phyloP scores from a whole-genome alignment of 2,329 filamentous ascomycete species.

The Lasiodiplodia sp. region DNA sequence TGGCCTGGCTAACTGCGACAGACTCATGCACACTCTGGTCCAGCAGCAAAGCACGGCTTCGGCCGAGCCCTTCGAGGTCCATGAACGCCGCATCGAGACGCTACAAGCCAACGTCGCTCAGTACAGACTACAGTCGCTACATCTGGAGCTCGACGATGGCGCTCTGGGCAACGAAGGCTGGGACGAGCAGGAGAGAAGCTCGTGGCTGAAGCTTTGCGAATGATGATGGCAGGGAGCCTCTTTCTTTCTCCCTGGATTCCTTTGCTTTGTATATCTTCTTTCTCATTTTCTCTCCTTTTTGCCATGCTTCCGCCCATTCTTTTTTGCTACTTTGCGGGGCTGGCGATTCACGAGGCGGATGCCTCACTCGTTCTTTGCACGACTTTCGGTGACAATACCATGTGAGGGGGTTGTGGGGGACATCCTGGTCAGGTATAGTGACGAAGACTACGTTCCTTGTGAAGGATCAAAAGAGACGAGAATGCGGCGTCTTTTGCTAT shows the following conservation, averaged over 20 bases:
- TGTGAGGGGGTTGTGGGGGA: background rate
- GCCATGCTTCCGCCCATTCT: background rate
- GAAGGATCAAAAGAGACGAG: slow-evolving; percentile 9
- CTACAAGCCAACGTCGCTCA: slow-evolving; percentile 16
- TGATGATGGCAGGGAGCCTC: background rate
- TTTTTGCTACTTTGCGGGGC: background rate
- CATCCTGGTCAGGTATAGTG: background rate
- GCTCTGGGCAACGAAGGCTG: slow-evolving; percentile 11
- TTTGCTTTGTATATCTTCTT: background rate
- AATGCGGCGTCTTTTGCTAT: slow-evolving; percentile 5
- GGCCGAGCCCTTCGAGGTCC: slow-evolving; percentile 18
- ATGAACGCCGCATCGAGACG: slow-evolving; percentile 24
- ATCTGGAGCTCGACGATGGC: slow-evolving; percentile 21
- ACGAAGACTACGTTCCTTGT: slow-evolving; percentile 14
- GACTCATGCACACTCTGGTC: slow-evolving; percentile 15
- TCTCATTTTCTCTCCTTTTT: background rate
- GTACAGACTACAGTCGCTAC: slow-evolving; percentile 19
- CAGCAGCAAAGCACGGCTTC: slow-evolving; percentile 12
- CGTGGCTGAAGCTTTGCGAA: slow-evolving; percentile 20
- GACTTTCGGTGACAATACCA: background rate
- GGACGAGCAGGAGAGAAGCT: slow-evolving; percentile 18
- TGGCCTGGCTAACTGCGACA: slow-evolving; percentile 14
- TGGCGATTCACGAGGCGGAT: background rate
- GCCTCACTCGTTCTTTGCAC: background rate
- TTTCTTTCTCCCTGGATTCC: background rate